These are phyloP conservation scores for Aspergillus avenaceus DNA, from an alignment of 495 filamentous ascomycete species.

Conservation along the genomic window DNA sequence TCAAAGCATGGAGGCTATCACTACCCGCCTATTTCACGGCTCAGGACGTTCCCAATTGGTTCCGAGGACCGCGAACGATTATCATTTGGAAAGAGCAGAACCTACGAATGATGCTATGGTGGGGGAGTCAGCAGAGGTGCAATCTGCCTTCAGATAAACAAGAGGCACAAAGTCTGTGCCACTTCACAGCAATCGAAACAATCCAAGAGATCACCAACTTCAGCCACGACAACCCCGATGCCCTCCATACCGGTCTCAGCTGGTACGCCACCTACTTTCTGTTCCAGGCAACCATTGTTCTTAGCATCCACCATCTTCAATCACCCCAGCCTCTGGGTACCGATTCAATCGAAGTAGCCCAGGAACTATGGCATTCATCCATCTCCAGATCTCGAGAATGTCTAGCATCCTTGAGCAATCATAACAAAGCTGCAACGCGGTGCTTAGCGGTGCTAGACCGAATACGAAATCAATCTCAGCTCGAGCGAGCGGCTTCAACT, in stretches of 20 bases:
- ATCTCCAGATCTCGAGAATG: slow-evolving; percentile 15
- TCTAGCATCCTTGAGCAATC: slow-evolving; percentile 7
- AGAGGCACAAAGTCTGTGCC: slow-evolving; percentile 18
- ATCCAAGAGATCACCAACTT: slow-evolving; percentile 20
- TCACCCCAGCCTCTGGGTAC: neutral
- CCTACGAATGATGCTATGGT: slow-evolving; percentile 23
- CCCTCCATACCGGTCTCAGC: slow-evolving; percentile 10
- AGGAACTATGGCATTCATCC: slow-evolving; percentile 16
- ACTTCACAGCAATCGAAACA: slow-evolving; percentile 15
- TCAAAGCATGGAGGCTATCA: slow-evolving; percentile 17
- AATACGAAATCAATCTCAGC: slow-evolving; percentile 7
- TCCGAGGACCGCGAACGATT: slow-evolving; percentile 16
- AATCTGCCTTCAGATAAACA: slow-evolving; percentile 5
- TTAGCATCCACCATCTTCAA: slow-evolving; percentile 16
- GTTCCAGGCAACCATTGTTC: slow-evolving; percentile 18
- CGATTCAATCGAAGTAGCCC: neutral
- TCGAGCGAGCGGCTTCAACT: neutral
- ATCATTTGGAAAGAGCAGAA: slow-evolving; percentile 25
- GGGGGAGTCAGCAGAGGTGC: slow-evolving; percentile 19
- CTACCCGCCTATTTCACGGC: slow-evolving; percentile 20
- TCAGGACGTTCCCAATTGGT: slow-evolving; percentile 13
- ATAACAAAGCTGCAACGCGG: slow-evolving; percentile 10
- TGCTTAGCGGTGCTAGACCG: slow-evolving; percentile 16
- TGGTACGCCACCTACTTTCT: slow-evolving; percentile 22
- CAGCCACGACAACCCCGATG: slow-evolving; percentile 6